Conservation (phyloP, 1,284 basidiomycete genomes). For the Marasmius tenuissimus region DNA sequence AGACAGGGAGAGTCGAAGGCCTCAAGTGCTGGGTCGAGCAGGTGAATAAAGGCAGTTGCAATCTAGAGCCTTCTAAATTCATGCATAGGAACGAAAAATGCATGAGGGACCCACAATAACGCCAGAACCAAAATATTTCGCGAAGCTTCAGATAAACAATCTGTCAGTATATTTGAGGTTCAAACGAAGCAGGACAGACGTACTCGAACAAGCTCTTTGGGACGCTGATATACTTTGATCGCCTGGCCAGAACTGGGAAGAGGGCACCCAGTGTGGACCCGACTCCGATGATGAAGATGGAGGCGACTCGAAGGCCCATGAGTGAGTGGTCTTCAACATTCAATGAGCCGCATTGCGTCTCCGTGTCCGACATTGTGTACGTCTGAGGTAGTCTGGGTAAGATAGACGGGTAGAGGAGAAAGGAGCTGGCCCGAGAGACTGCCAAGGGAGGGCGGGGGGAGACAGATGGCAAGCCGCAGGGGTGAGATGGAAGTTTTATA, state of each 20-base stretch:
- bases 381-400: no score
- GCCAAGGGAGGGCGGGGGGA: no score
- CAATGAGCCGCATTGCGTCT: neutral
- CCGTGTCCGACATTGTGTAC: neutral
- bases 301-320: constrained; percentile 68
- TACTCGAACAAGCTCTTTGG: constrained; percentile 76
- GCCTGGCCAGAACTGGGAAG: constrained; percentile 79
- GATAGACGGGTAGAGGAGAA: no score
- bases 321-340: constrained; percentile 32
- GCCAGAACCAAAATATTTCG: constrained; percentile 95
- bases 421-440: no score
- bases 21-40: constrained; percentile 75
- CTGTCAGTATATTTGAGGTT: neutral
- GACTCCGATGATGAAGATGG: constrained; percentile 86
- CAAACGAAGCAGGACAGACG: constrained; percentile 26
- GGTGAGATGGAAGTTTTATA: no score
- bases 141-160: constrained; percentile 55
- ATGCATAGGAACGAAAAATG: constrained; percentile 12
- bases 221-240: constrained; percentile 57
- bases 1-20: constrained; percentile 77
- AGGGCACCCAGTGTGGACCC: constrained; percentile 72
- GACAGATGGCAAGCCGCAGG: no score
- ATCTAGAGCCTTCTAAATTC: constrained; percentile 49
- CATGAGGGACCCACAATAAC: constrained; percentile 65
- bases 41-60: constrained; percentile 89